phyloP scores from a whole-genome alignment of 768 basidiomycete species.

The Boletus bicolor region DNA sequence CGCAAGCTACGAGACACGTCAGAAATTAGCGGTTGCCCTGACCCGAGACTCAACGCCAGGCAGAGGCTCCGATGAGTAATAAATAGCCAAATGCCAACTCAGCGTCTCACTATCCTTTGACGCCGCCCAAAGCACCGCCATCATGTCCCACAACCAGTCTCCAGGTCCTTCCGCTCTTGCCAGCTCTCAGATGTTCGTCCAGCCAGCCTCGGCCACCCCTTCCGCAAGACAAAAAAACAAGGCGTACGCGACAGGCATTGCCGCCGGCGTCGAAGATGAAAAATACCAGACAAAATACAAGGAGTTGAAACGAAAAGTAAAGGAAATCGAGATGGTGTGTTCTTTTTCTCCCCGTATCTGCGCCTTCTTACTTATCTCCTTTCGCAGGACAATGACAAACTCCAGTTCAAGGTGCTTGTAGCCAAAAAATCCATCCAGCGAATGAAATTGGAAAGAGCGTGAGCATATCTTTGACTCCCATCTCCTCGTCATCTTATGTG shows the following conservation, averaged over 20 bases:
- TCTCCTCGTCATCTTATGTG: conserved; percentile 27
- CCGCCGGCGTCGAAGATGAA: conserved; percentile 78
- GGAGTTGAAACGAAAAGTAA: conserved; percentile 84
- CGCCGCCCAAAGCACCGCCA: conserved; percentile 37
- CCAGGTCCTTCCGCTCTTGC: conserved; percentile 47
- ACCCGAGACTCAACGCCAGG: conserved; percentile 30
- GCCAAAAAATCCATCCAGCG: conserved; percentile 82
- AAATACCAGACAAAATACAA: conserved; percentile 88
- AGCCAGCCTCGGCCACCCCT: conserved; percentile 27
- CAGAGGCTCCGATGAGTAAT: conserved; percentile 26
- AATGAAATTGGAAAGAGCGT: conserved; percentile 88
- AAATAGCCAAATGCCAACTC: conserved; percentile 26
- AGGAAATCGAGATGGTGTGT: conserved; percentile 79
- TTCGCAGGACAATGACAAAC: conserved; percentile 81
- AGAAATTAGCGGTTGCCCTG: conserved; percentile 11
- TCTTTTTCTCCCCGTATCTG: not conserved
- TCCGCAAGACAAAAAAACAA: conserved; percentile 48
- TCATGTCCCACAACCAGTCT: conserved; percentile 67
- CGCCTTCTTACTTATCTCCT: conserved; percentile 3
- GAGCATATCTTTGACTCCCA: conserved; percentile 36
- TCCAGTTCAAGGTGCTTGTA: conserved; percentile 75
- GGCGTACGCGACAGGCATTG: conserved; percentile 55
- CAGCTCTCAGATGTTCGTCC: conserved; percentile 35
- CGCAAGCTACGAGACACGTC: conserved; percentile 10
- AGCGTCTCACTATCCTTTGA: conserved; percentile 34